A percentile compares a stretch with the other conserved stretches of the same genome.
Conservation (phyloP, 2,329 filamentous ascomycete genomes). For the Cladosporium phlei region DNA sequence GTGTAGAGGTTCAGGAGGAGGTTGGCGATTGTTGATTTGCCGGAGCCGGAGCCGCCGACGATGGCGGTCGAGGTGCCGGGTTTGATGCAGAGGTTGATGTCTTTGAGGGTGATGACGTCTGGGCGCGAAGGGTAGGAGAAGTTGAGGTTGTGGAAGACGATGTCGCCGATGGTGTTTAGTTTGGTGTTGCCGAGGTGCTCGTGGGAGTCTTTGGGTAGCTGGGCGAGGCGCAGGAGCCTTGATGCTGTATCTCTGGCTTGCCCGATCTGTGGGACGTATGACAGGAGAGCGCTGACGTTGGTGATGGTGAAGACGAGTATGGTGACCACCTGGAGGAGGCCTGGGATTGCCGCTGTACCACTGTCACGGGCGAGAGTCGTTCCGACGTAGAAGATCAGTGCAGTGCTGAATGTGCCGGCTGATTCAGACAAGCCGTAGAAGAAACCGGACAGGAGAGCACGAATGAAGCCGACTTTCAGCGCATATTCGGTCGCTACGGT, state of each 20-base stretch:
- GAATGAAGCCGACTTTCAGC: slow-evolving; percentile 58
- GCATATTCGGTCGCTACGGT: slow-evolving; percentile 46
- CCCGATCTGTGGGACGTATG: slow-evolving; percentile 75
- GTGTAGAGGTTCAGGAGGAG: slow-evolving; percentile 73
- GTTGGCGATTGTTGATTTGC: slow-evolving; percentile 79
- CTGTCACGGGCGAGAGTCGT: slow-evolving; percentile 55
- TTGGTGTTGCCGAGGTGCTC: slow-evolving; percentile 51
- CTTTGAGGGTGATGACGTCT: slow-evolving; percentile 51
- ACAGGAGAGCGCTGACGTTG: slow-evolving; percentile 64
- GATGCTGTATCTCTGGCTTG: slow-evolving; percentile 67
- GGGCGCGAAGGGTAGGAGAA: slow-evolving; percentile 68
- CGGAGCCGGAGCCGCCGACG: slow-evolving; percentile 80
- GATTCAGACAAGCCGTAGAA: slow-evolving; percentile 76
- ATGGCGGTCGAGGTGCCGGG: slow-evolving; percentile 67
- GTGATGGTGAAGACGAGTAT: slow-evolving; percentile 79
- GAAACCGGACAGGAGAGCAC: slow-evolving; percentile 62
- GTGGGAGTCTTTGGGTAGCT: slow-evolving; percentile 55
- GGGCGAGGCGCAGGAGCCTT: slow-evolving; percentile 65
- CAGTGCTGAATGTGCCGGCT: slow-evolving; percentile 65
- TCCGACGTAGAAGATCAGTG: slow-evolving; percentile 81
- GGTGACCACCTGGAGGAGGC: slow-evolving; percentile 70
- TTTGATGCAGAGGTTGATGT: slow-evolving; percentile 62
- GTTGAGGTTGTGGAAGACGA: slow-evolving; percentile 57
- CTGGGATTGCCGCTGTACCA: slow-evolving; percentile 45
- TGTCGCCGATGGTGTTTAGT: slow-evolving; percentile 44